These are phyloP conservation scores for Xylaria polymorpha DNA, from an alignment of 2,329 filamentous ascomycete genomes.

Conservation along the genomic window DNA sequence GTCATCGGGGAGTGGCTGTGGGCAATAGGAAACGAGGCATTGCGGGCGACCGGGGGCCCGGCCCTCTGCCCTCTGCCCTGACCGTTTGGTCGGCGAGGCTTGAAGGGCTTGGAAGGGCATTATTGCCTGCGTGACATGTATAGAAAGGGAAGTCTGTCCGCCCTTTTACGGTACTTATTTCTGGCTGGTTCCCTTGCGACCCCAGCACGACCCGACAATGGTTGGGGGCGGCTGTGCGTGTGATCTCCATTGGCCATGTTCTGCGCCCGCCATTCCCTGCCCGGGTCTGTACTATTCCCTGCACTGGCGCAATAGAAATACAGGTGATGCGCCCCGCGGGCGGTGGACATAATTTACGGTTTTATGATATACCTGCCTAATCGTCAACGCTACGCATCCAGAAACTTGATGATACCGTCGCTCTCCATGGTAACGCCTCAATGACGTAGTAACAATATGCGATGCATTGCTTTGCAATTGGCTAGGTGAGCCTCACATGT, in stretches of 20 bases:
- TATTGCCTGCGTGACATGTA: not conserved
- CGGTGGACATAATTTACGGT: not conserved
- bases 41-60: slow-evolving; percentile 1
- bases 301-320: not conserved
- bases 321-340: not conserved
- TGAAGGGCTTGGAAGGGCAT: slow-evolving; percentile 20
- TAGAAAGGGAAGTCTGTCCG: slow-evolving; percentile 9
- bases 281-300: not conserved
- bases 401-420: not conserved
- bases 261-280: not conserved
- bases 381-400: not conserved
- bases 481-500: not conserved
- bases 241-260: not conserved
- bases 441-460: not conserved
- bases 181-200: not conserved
- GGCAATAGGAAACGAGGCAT: slow-evolving; percentile 13
- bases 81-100: slow-evolving; percentile 11
- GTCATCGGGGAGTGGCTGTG: slow-evolving; percentile 31
- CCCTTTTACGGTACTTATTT: not conserved
- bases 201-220: not conserved
- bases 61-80: not conserved
- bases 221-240: slow-evolving; percentile 22
- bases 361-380: not conserved
- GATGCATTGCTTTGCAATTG: not conserved
- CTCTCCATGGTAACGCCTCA: not conserved